Evolutionary conservation across 495 filamentous ascomycete genomes (phyloP), one percentile per base, ranked within the genome.

Genomic region (Sphaerosporella brunnea): DNA sequence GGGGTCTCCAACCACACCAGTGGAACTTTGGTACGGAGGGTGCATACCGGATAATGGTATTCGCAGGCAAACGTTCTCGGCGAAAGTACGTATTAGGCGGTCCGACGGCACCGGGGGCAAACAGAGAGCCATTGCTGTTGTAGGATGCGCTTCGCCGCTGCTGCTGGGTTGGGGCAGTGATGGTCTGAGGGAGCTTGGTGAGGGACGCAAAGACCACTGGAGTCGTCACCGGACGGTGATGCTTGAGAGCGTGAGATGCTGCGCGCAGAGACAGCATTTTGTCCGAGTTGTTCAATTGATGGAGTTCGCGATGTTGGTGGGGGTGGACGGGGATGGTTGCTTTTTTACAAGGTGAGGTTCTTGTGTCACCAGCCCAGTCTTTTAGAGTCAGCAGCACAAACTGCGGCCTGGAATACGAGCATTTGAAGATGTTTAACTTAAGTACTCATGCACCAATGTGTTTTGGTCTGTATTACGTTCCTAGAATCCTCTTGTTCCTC

Each of bases 41-140:
- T n/a, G 23, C 50, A 19, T 20, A 60, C 58, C 87, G 84, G 52
- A 97, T 72, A 54, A 97, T 71, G 20, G 92, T 96, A 67, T 96
- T 97, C 47, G 86, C 80, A 19, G 90, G 90, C 21, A 93, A 69
- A 13, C 71, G 63, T 39, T 70, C 64, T 28, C 73, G 72, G 55
- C 73, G 74, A 53, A 78, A 73, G 62, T 79, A 80, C 19, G 25
- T 37, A n/a, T 28, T n/a, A 11, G 24, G 24, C 13, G 16, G 20
- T 8, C 34, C 32, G 8, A 40, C 32, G 37, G 15, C 39, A 20
- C 38, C 28, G 4, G 35, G 44, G 13, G 15, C 46, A 36, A 50
- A 50, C 37, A 43, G 19, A 16, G 23, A 13, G 19, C 24, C 38
- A 34, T 23, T 37, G 7, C 39, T 21, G 39, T 5, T 3, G 16